Conservation (phyloP, 768 basidiomycete species). For the Kwoniella sp. region DNA sequence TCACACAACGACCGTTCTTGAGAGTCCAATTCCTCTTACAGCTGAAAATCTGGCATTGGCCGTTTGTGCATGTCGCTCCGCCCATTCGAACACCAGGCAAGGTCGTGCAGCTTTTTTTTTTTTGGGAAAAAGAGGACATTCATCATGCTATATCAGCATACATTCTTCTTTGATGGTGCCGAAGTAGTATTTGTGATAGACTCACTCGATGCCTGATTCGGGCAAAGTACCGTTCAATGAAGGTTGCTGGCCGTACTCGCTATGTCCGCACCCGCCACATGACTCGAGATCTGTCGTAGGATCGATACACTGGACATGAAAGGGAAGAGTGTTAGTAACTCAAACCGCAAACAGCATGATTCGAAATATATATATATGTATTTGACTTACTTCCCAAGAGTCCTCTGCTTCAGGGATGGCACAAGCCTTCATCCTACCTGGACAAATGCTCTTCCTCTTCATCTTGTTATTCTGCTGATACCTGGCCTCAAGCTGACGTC, state of each 20-base stretch:
- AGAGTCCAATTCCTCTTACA: slow-evolving; percentile 11
- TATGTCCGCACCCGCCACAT: slow-evolving; percentile 10
- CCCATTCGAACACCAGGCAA: slow-evolving; percentile 14
- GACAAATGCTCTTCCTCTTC: slow-evolving; percentile 9
- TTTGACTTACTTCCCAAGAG: slow-evolving; percentile 13
- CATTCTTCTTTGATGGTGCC: no score
- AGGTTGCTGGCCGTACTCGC: slow-evolving; percentile 5
- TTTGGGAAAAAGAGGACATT: not conserved
- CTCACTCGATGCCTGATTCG: slow-evolving; percentile 12
- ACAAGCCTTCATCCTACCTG: slow-evolving; percentile 9
- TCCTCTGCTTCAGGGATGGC: slow-evolving; percentile 7
- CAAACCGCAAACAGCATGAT: no score
- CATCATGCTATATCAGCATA: no score
- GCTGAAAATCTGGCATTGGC: slow-evolving; percentile 6
- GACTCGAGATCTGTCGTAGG: slow-evolving; percentile 3
- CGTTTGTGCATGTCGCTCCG: slow-evolving; percentile 15
- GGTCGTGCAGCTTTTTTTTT: slow-evolving; percentile 8
- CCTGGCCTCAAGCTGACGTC: not conserved
- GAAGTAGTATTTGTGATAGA: not conserved
- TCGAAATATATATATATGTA: no score
- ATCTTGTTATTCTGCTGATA: not conserved
- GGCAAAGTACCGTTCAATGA: not conserved
- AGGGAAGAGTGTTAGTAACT: no score
- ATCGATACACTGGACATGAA: not conserved
- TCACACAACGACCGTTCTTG: slow-evolving; percentile 6